A percentile compares a stretch with the other conserved stretches of the same genome.
Evolutionary conservation across 192 early-diverging fungal genomes (phyloP).

Genomic region (Coemansia sp.): DNA sequence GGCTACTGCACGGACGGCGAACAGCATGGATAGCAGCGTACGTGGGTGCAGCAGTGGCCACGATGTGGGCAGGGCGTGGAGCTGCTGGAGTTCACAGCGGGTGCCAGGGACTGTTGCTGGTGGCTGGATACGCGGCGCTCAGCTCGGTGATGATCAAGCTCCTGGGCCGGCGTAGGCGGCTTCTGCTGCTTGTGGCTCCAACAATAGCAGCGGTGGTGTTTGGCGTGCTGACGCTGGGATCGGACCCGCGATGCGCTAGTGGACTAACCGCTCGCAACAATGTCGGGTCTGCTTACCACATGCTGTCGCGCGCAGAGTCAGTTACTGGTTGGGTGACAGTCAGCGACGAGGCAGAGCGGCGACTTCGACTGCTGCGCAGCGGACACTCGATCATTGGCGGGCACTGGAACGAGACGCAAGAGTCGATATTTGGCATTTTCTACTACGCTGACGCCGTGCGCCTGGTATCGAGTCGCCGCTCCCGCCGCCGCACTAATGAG

Average conservation of each 20-base stretch:
- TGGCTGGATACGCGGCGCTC: slow-evolving; percentile 22
- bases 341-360: slow-evolving; percentile 54
- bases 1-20: slow-evolving; percentile 17
- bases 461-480: slow-evolving; percentile 35
- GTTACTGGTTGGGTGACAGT: slow-evolving; percentile 80
- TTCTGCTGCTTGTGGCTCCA: slow-evolving; percentile 6
- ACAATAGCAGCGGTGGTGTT: background rate
- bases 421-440: slow-evolving; percentile 79
- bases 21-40: slow-evolving; percentile 1
- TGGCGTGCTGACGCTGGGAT: slow-evolving; percentile 21
- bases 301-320: slow-evolving; percentile 75
- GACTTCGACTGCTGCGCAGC: slow-evolving; percentile 73
- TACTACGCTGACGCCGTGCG: slow-evolving; percentile 80
- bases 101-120: slow-evolving; percentile 30
- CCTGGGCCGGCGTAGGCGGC: background rate
- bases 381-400: slow-evolving; percentile 90
- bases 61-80: slow-evolving; percentile 15
- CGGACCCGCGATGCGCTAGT: slow-evolving; percentile 56
- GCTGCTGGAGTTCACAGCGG: slow-evolving; percentile 5
- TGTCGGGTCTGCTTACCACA: slow-evolving; percentile 24
- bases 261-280: slow-evolving; percentile 47
- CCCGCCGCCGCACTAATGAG: slow-evolving; percentile 22
- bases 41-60: slow-evolving; percentile 11
- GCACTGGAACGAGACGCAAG: slow-evolving; percentile 61
- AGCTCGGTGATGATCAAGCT: slow-evolving; percentile 37